Percentiles rank a stretch among this genome's conserved stretches.
These are phyloP conservation scores for Fallopia convolvulus DNA, from an alignment of 148 eudicot species.

Conservation along the genomic window DNA sequence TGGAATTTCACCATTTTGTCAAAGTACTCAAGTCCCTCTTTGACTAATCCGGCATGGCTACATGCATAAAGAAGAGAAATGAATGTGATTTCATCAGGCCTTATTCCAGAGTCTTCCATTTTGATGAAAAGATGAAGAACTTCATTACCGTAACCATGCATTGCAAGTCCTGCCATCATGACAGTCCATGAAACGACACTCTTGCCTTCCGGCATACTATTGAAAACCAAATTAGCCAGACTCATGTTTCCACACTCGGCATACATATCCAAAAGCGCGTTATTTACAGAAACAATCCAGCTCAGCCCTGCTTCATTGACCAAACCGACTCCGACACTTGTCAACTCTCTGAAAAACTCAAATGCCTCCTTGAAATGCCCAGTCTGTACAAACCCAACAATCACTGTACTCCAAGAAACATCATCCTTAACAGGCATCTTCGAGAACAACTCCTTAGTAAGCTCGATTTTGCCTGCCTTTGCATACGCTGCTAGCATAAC, in stretches of 20 bases:
- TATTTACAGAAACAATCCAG: constrained; percentile 37
- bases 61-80: constrained; percentile 60
- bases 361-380: constrained; percentile 48
- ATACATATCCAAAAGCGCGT: constrained; percentile 46
- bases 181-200: constrained; percentile 49
- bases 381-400: constrained; percentile 40
- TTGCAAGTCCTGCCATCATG: constrained; percentile 57
- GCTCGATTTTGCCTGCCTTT: constrained; percentile 34
- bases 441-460: constrained; percentile 34
- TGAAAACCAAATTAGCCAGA: constrained; percentile 51
- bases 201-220: constrained; percentile 35
- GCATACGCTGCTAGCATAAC: constrained; percentile 48
- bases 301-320: constrained; percentile 42
- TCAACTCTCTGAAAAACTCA: constrained; percentile 35
- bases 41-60: constrained; percentile 61
- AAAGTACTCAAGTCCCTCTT: constrained; percentile 36
- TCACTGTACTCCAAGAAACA: constrained; percentile 67
- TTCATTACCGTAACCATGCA: constrained; percentile 51
- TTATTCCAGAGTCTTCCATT: constrained; percentile 37
- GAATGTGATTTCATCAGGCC: constrained; percentile 48
- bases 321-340: constrained; percentile 18
- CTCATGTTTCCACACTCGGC: constrained; percentile 45
- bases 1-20: constrained; percentile 37
- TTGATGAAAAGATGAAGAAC: constrained; percentile 33
- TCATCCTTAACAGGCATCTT: constrained; percentile 45